phyloP scores from a whole-genome alignment of 169 alveolate genomes.

The Eimeria brunetti region DNA sequence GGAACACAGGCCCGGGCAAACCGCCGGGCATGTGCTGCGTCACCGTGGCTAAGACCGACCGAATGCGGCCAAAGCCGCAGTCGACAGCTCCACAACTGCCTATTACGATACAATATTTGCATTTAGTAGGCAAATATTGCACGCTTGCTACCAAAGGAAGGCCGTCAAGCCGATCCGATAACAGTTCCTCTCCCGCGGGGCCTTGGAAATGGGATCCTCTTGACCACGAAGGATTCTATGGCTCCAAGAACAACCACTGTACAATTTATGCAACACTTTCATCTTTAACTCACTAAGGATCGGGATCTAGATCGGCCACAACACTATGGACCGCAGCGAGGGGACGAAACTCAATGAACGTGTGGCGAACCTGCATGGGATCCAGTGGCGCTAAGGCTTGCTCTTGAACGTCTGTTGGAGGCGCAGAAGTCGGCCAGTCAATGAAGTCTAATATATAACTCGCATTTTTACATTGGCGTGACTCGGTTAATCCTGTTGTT shows the following conservation, averaged over 20 bases:
- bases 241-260: constrained; percentile 8
- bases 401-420: background rate
- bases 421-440: background rate
- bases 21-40: constrained; percentile 40
- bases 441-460: background rate
- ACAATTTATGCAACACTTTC: background rate
- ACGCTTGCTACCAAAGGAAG: background rate
- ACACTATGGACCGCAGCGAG: background rate
- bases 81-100: constrained; percentile 24
- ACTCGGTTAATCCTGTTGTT: background rate
- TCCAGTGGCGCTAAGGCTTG: constrained; percentile 21
- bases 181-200: constrained; percentile 40
- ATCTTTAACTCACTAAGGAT: background rate
- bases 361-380: constrained; percentile 28
- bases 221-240: constrained; percentile 17
- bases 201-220: constrained; percentile 10
- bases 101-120: constrained; percentile 15
- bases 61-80: constrained; percentile 40
- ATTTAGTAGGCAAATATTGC: constrained; percentile 21
- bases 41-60: constrained; percentile 22
- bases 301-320: constrained; percentile 7
- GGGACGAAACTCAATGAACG: constrained; percentile 17
- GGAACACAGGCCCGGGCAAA: constrained; percentile 36
- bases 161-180: constrained; percentile 4
- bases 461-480: background rate